Base-by-base conservation (phyloP, 257 asterid genomes). In the Penstemon eatonii region DNA sequence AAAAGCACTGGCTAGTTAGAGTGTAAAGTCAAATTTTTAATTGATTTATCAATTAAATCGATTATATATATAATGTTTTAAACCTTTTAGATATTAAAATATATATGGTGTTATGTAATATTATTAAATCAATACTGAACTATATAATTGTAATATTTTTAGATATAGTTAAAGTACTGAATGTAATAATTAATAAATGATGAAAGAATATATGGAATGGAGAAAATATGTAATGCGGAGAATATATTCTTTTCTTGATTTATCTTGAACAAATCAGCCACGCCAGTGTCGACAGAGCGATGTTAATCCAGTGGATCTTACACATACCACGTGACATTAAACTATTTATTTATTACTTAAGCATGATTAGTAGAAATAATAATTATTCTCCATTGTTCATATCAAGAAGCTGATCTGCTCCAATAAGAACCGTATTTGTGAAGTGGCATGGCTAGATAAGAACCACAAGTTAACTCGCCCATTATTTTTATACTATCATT, bases 401-500 rank as follows among this genome's bases (percentile, higher is more conserved):
- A 66, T 43, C 53, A 50, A 56, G 62, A 63, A 63, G 73, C 19
- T 64, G 53, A 66, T 72, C 7, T 51, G 52, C 57, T 69, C 76
- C 63, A 41, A 59, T 66, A 38, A 41, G 59, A 60, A 18, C 65
- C 69, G 65, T 42, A 63, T 3, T 25, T 8, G 8, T 67, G 82
- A 78, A 68, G 81, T 82, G 88, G 79, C 53, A 80, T 82, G 88
- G 79, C 53, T 63, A 52, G 85, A 83, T 79, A 77, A 80, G 82
- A 72, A 71, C 87, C 95, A 77, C 83, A 73, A 78, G 74, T 13
- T 42, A 58, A 47, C 49, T 54, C 63, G 60, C 49, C 75, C 6
- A 58, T 58, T 57, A 51, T 40, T 38, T 7, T 6, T 9, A 1
- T 33, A 42, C 8, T 63, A 52, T 74, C 67, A 62, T 61, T 61